These are phyloP conservation scores for Pythium periplocum DNA, from an alignment of 352 stramenopile species.

Conservation along the genomic window DNA sequence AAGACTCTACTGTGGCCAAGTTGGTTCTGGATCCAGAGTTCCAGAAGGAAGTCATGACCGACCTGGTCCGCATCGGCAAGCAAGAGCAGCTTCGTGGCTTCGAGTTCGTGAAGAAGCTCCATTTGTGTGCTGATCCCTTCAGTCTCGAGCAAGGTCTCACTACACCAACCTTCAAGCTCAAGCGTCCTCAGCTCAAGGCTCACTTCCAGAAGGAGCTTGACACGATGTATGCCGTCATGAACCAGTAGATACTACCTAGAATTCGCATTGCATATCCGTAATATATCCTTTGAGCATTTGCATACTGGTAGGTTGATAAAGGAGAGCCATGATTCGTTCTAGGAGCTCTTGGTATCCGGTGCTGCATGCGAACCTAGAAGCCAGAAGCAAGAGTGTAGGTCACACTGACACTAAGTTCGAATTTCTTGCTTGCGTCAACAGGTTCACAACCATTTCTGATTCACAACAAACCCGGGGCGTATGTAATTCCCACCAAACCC, in stretches of 20 bases:
- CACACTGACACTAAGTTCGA: background rate
- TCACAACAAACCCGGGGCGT: no score
- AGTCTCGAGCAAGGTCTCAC: conserved; percentile 88
- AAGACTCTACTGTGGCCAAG: conserved; percentile 23
- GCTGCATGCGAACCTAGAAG: background rate
- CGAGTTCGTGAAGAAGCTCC: conserved; percentile 88
- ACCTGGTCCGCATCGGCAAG: conserved; percentile 58
- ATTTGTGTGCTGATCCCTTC: conserved; percentile 86
- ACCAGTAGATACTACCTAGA: background rate
- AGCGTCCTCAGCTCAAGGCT: conserved; percentile 65
- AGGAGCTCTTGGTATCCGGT: background rate
- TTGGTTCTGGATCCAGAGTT: conserved; percentile 43
- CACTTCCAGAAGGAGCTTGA: conserved; percentile 46
- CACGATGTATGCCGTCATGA: conserved; percentile 33
- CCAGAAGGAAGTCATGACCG: conserved; percentile 58
- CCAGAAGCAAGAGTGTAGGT: background rate
- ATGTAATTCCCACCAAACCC: no score
- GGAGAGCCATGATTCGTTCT: background rate
- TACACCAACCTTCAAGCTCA: conserved; percentile 95
- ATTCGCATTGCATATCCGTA: background rate
- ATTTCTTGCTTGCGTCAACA: no score
- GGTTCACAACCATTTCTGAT: no score
- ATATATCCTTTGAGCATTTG: background rate
- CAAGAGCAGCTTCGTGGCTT: conserved; percentile 84
- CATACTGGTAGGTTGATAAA: background rate